Conservation (phyloP, 148 eudicot genomes). For the Spergularia marina region DNA sequence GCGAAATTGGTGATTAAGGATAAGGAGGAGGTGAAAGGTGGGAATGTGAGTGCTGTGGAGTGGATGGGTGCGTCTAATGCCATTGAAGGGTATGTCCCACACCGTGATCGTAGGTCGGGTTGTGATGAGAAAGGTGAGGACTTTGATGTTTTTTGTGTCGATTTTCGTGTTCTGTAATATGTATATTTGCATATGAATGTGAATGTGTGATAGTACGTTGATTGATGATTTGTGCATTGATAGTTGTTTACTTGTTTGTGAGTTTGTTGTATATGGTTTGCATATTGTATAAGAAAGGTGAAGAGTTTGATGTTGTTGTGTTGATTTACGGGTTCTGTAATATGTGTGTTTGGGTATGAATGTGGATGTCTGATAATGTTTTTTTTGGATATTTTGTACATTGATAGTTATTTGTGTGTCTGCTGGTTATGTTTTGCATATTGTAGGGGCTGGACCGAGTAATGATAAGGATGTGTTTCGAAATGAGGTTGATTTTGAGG, state of each 20-base stretch:
- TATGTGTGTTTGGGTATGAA: background rate
- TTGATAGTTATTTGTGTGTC: conserved; percentile 3
- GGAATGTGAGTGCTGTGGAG: conserved; percentile 61
- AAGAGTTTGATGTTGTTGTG: conserved; percentile 3
- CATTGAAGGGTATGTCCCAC: conserved; percentile 91
- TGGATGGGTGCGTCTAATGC: conserved; percentile 90
- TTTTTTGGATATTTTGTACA: background rate
- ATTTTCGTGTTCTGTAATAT: no score
- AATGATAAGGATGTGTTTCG: conserved; percentile 14
- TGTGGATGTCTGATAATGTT: no score
- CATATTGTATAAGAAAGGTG: conserved; percentile 39
- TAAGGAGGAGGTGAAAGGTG: conserved; percentile 42
- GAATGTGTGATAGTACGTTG: no score
- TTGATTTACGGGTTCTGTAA: background rate
- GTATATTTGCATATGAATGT: no score
- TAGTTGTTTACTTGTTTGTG: no score
- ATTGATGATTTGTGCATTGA: no score
- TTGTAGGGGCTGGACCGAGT: conserved; percentile 27
- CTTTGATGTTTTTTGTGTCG: background rate
- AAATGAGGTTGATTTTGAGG: conserved; percentile 23
- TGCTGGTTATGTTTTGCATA: conserved; percentile 7
- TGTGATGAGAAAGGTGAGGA: conserved; percentile 40
- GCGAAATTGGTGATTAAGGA: conserved; percentile 66
- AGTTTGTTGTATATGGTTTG: background rate
- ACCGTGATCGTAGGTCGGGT: conserved; percentile 38